Base-by-base conservation (phyloP, 176 grass and related monocot genomes). In the Puccinellia tenuiflora region DNA sequence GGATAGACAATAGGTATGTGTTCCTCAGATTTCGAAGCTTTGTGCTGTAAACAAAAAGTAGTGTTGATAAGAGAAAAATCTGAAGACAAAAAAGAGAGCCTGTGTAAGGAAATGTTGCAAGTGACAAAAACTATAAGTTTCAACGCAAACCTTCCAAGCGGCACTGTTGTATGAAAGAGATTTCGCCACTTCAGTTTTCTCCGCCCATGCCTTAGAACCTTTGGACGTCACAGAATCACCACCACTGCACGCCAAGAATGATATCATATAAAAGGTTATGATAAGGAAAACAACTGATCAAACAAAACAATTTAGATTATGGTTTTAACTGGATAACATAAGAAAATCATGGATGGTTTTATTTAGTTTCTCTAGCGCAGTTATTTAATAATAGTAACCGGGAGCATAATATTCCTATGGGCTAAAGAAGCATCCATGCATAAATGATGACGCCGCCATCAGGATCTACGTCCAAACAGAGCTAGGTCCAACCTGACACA, bases 101-200 rank as follows among this genome's bases (percentile, higher is more conserved):
- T 47, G 64, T 35, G n/a, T 63, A 86, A 82, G 75, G 30, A 63
- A 28, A 81, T 80, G 74, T 21, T 10, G 74, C 48, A 83, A 15
- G 45, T 78, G 70, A 80, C 66, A 52, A 74, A 50, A 74, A 29
- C 4, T 57, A 45, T 24, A 34, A 45, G 14, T n/a, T 8, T 21
- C 21, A 50, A 33, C 30, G 0, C 75, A 43, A 43, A 92, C 96
- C 96, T 95, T 98, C 76, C 81, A 84, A 78, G 96, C 87, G 15
- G 52, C 68, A 51, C 79, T 70, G 39, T 82, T 79, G 59, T 91
- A 91, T 79, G 81, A 88, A 86, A 98, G 92, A 80, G 92, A 92
- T 88, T 64, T 95, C 73, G 88, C 87, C 72, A 71, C 86, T 75
- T 98, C 89, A 75, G 61, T 72, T 79, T 91, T 98, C 28, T 90